phyloP scores from a whole-genome alignment of 306 rosid genomes.

The Sicyos baderoa region DNA sequence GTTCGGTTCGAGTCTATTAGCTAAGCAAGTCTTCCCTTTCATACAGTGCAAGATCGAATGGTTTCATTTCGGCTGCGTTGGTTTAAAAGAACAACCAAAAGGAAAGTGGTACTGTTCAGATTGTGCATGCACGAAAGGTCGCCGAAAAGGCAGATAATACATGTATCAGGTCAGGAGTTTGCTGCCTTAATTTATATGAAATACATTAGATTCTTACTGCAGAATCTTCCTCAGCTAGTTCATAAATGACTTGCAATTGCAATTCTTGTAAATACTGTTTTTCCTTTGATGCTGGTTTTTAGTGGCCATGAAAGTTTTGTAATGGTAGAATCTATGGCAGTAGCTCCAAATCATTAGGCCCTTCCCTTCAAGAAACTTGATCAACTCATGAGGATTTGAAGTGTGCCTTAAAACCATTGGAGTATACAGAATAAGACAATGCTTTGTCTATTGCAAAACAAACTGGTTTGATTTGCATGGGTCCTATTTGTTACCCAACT shows the following conservation, averaged over 20 bases:
- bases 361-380: neutral
- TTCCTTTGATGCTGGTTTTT: neutral
- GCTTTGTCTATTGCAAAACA: no score
- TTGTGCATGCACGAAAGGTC: constrained; percentile 28
- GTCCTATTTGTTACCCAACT: no score
- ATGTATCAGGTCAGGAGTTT: constrained; percentile 2
- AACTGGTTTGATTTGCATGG: neutral
- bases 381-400: constrained; percentile 8
- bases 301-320: constrained; percentile 3
- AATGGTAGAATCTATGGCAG: constrained; percentile 8
- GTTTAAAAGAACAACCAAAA: constrained; percentile 49
- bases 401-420: neutral
- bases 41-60: constrained; percentile 53
- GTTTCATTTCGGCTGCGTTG: constrained; percentile 61
- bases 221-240: neutral
- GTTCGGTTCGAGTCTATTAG: neutral
- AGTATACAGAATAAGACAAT: neutral
- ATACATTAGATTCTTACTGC: neutral
- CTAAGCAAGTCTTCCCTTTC: constrained; percentile 15
- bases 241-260: constrained; percentile 7
- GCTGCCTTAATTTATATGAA: constrained; percentile 12
- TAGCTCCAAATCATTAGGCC: neutral
- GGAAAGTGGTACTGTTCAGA: constrained; percentile 54
- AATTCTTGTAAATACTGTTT: constrained; percentile 3
- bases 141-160: constrained; percentile 39